These are phyloP conservation scores for Paramecium sonneborni DNA, from an alignment of 73 alveolate species.

Conservation along the genomic window DNA sequence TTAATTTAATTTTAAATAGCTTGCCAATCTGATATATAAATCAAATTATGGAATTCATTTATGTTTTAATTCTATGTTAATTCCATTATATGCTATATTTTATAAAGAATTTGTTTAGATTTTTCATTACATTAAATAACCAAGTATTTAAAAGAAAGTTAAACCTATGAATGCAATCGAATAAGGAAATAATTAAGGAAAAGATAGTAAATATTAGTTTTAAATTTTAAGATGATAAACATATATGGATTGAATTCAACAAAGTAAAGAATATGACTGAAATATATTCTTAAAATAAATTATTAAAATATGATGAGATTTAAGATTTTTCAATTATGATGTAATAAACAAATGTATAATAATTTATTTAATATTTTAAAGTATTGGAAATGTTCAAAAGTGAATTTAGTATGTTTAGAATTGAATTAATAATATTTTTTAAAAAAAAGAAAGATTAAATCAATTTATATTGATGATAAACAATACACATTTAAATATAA, in stretches of 20 bases:
- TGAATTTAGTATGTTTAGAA: neutral
- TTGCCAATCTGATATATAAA: neutral
- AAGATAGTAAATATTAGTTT: neutral
- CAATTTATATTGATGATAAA: neutral
- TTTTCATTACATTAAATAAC: neutral
- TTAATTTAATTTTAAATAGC: neutral
- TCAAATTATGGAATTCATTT: neutral
- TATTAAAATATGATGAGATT: neutral
- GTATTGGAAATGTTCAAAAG: neutral
- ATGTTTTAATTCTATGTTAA: neutral
- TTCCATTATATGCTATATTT: neutral
- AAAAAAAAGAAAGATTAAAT: neutral
- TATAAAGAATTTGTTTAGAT: conserved; percentile 1
- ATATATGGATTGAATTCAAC: neutral
- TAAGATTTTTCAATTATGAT: neutral
- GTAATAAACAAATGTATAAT: neutral
- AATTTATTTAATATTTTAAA: neutral
- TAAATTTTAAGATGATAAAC: neutral
- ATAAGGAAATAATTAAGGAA: neutral
- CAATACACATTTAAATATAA: neutral
- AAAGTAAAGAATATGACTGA: conserved; percentile 31
- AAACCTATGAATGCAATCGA: neutral
- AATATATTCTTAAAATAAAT: neutral
- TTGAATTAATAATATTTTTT: neutral
- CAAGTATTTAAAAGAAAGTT: neutral